Percentiles rank a stretch among this genome's conserved stretches.
phyloP scores from a whole-genome alignment of 768 basidiomycete species.

The Boletus tomentosulus region DNA sequence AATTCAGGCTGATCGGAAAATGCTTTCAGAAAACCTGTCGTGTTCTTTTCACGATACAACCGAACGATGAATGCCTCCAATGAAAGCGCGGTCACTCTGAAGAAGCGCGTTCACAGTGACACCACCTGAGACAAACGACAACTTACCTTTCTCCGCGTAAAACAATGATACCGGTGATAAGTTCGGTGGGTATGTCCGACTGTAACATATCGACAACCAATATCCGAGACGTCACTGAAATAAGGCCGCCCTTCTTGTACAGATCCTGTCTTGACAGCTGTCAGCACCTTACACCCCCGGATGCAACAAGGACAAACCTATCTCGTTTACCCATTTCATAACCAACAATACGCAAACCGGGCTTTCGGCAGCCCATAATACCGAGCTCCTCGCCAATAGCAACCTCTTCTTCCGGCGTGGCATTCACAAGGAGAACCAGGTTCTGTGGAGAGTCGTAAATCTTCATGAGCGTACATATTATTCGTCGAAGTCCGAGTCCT shows the following conservation, averaged over 20 bases:
- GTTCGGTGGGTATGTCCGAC: conserved; percentile 74
- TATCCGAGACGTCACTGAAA: conserved; percentile 92
- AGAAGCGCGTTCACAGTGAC: neutral
- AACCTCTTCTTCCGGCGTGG: conserved; percentile 79
- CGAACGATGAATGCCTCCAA: conserved; percentile 92
- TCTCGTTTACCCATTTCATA: conserved; percentile 80
- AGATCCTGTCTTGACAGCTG: conserved; percentile 58
- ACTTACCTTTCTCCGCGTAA: conserved; percentile 85
- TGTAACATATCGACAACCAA: conserved; percentile 93
- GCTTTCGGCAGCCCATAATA: conserved; percentile 85
- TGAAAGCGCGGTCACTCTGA: conserved; percentile 77
- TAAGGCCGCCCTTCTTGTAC: conserved; percentile 83
- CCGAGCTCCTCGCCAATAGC: conserved; percentile 92
- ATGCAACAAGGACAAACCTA: conserved; percentile 45
- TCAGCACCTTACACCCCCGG: conserved; percentile 5
- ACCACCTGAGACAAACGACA: neutral
- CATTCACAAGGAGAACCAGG: conserved; percentile 82
- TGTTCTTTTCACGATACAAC: conserved; percentile 86
- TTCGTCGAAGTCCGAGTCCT: conserved; percentile 81
- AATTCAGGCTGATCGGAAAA: conserved; percentile 97
- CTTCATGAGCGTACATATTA: conserved; percentile 85
- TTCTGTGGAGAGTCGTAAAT: conserved; percentile 86
- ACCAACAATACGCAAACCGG: conserved; percentile 76
- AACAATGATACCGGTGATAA: conserved; percentile 87
- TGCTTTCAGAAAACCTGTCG: conserved; percentile 88